Percentiles rank a stretch among this genome's conserved stretches.
phyloP scores from a whole-genome alignment of 2,329 filamentous ascomycete genomes.

The Graphiopsis chlorocephala region DNA sequence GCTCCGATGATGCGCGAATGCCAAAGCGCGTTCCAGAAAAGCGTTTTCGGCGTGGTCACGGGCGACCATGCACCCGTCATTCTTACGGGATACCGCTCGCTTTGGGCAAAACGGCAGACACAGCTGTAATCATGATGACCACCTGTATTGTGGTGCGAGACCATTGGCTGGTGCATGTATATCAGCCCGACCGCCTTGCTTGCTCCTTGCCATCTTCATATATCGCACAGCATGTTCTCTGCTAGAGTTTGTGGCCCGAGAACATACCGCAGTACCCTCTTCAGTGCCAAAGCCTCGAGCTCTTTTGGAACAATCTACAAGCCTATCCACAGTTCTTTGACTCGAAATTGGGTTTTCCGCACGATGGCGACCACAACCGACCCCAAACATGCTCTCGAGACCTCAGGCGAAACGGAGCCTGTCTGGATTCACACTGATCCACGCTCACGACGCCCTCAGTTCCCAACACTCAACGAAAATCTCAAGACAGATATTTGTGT shows the following conservation, averaged over 20 bases:
- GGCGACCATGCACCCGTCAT: neutral
- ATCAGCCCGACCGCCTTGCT: neutral
- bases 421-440: conserved; percentile 55
- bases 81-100: neutral
- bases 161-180: neutral
- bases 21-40: neutral
- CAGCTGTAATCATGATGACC: neutral
- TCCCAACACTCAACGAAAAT: conserved; percentile 43
- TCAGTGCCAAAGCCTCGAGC: neutral
- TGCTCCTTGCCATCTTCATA: neutral
- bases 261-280: neutral
- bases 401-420: conserved; percentile 51
- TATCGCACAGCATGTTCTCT: neutral
- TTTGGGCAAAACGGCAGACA: neutral
- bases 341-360: neutral
- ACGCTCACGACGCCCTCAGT: conserved; percentile 45
- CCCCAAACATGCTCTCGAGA: conserved; percentile 41
- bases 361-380: conserved; percentile 20
- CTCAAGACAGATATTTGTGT: conserved; percentile 51
- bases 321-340: neutral
- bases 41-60: neutral
- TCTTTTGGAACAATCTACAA: neutral
- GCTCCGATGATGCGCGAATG: neutral
- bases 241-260: neutral
- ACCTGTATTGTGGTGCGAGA: too few relatives aligned